Base-by-base conservation (phyloP, 306 rosid species). In the Malus fusca region DNA sequence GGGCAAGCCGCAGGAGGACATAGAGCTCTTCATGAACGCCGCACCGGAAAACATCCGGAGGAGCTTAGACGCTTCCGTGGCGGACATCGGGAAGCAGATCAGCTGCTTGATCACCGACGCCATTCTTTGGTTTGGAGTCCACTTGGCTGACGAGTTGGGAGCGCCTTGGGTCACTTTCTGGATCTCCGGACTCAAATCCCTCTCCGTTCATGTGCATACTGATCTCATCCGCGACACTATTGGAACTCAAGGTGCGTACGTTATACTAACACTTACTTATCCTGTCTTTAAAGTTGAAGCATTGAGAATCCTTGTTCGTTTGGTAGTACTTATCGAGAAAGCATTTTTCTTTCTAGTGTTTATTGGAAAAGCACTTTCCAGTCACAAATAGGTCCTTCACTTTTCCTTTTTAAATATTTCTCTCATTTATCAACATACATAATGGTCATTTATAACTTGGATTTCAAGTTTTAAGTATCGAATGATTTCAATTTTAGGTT, bases 81-180 rank as follows among this genome's bases (percentile, higher is more conserved):
- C 19, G 4, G 75, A 68, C 56, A n/a, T 61, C 15, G 79, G 83
- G 46, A 74, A 30, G 56, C 71, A 44, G 9, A 30, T 79, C 12
- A 74, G 66, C 23, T 79, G 83, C 44, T 66, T 79, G 75, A 53
- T 79, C 42, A 79, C 75, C 15, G 83, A 79, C 43, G 78, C 83
- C 11, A 74, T 79, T 75, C 69, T 79, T 31, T 79, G 83, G 83
- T 68, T 79, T 25, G 79, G 75, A 2, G 79, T 56, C 4, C 46
- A 46, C 40, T 58, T 79, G 75, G 83, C 79, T 0, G 56, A 79
- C 18, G 75, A 74, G 8, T 58, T 79, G 46, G 71, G 71, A 30
- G 71, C 35, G 11, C 56, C 69, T 28, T 79, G 83, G 83, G 23
- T 73, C 17, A 33, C 83, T 1, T 74, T 79, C 51, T 79, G 83